Base-by-base conservation (phyloP, 371 early-diverging fungal genomes). In the Apophysomyces ossiformis region DNA sequence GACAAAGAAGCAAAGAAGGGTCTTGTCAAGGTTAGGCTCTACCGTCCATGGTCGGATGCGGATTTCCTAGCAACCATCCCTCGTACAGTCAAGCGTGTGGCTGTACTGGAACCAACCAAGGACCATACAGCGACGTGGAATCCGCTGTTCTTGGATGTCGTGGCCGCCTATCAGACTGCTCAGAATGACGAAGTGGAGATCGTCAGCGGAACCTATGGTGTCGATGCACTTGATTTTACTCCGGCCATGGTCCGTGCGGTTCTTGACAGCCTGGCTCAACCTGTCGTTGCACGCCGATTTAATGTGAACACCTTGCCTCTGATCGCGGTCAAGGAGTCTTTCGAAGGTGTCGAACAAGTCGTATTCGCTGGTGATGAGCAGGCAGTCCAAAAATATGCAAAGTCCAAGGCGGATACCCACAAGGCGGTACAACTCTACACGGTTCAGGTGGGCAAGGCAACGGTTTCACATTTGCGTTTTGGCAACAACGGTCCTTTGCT, bases 81-180 rank as follows among this genome's bases (percentile, higher is more conserved):
- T 16, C 66, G 68, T 36, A 75, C 89, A 1, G 85, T 83, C 38
- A 79, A 78, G 62, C 84, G 80, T 26, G 59, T 92, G 39, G 85
- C 89, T 60, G 90, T 90, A n/a, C 68, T 89, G 63, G 93, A 92
- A 75, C 90, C 89, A 54, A 80, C 79, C n/a, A 77, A 80, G 32
- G 89, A 85, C 59, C 76, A 77, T 67, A 81, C 86, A 7, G 83
- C 87, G 50, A 76, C 86, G 44, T 92, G 91, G 91, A 90, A 89
- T 39, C 93, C 93, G 18, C 76, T 93, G 50, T 89, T 92, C 77
- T 85, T 93, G 63, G 93, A 93, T 65, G 79, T 93, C 41, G 86
- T 89, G 3, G 83, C 90, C 41, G 81, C 88, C 9, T 88, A 88
- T 68, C 88, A 90, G 67, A 70, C 87, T 18, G 76, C 75, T 37